Evolutionary conservation across 305 asterid species (phyloP), one percentile per base, ranked within the genome.

Genomic region (Andrographis paniculata): DNA sequence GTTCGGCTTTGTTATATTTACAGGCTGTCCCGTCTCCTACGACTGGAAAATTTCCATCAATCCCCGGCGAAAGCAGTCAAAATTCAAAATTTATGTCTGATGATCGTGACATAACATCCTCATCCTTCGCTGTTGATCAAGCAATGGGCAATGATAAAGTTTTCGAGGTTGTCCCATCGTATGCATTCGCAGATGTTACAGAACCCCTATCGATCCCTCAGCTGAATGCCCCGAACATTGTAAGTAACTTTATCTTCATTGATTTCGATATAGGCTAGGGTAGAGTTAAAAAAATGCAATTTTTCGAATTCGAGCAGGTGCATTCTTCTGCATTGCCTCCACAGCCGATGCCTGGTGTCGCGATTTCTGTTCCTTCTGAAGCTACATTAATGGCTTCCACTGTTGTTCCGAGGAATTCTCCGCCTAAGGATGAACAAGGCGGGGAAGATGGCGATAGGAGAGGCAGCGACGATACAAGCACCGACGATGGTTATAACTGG

Each of bases 11-110:
- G 22, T 39, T 61, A 68, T 45, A 53, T 33, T 28, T 49, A 50
- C 66, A 89, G 98, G 91, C 65, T 49, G 73, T 70, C 64, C 87
- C 95, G 58, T 89, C 98, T 53, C 98, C 98, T 50, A 89, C 98
- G 14, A 89, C 98, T 28, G 98, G 98, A 37, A 76, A 85, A 67
- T 71, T 82, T 56, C 61, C 45, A 55, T 72, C 65, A 55, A 62
- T 56, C 52, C 16, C 60, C 1, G 56, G 64, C 55, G 70, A 65
- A 30, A 69, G 66, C 50, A 59, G 60, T 63, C 66, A 45, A 39
- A 72, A 59, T 58, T 53, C 80, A 1, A 30, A 67, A 28, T 38
- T 57, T 33, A 47, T 48, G 61, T 37, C 51, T 12, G 75, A 57
- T 45, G 65, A 56, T 65, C 53, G 70, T 48, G 73, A 68, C 61